Base-by-base conservation (phyloP, 768 basidiomycete species). In the Russula compacta region DNA sequence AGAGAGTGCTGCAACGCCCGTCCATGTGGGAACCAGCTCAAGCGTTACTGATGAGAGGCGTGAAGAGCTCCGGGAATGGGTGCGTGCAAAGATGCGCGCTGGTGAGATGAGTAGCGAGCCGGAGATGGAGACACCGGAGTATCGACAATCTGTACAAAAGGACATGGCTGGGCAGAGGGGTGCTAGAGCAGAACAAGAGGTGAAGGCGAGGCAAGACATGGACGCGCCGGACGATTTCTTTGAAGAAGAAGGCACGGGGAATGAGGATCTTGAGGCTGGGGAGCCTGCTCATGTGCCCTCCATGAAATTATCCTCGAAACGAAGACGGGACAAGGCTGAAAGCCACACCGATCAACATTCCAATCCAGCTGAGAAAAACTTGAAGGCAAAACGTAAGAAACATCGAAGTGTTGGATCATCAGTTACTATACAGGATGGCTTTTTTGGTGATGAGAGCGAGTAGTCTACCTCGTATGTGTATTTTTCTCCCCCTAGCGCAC, bases 61-160 rank as follows among this genome's bases (percentile, higher is more conserved):
- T 10, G 78, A 82, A 52, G 80, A 82, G 66, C 68, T 91, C n/a
- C 79, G 84, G 29, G 69, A 66, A 39, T 79, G 80, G 80, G 80
- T 90, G 56, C 77, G 77, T 36, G 73, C 73, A 54, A 78, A 76
- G 60, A 90, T 92, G 86, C 72, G 76, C 51, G 69, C 68, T 0
- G 85, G 86, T 0, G 81, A 82, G 54, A 58, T 92, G 44, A 74
- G 79, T 1, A 56, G 67, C 1, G 83, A 86, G 65, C 87, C 89
- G 9, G 91, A 93, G 68, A 65, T 88, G 9, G 91, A 93, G 68
- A 65, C 69, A 24, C 32, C 60, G 62, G 63, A 64, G 11, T 24
- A 56, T 46, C n/a, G 54, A 49, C 17, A 44, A 47, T 36, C 35
- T 21, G 12, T 14, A 12, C 54, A 9, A 56, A 29, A 29, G 12